phyloP scores from a whole-genome alignment of 108 stramenopile species.

The Nannochloropsis gaditana region DNA sequence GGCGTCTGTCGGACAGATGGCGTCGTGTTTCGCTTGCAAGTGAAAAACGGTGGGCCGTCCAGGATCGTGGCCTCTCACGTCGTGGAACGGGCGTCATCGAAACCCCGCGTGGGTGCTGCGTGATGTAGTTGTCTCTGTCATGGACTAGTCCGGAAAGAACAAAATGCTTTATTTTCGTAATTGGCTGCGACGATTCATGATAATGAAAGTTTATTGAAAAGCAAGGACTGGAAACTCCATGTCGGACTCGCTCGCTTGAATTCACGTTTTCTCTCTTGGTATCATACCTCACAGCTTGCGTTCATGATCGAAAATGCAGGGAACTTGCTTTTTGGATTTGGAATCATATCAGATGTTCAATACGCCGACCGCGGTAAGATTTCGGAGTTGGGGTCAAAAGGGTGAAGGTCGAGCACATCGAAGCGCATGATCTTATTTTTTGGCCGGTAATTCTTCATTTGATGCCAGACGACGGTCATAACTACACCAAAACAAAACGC shows the following conservation, averaged over 20 bases:
- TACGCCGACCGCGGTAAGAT: not conserved
- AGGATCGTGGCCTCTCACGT: not conserved
- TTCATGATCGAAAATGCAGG: not conserved
- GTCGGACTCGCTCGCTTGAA: no score
- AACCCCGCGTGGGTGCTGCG: not conserved
- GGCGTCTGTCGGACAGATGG: not conserved
- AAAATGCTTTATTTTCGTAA: no score
- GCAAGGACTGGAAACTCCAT: no score
- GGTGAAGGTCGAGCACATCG: no score
- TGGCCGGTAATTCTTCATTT: no score
- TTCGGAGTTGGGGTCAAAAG: no score
- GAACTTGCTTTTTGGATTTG: not conserved
- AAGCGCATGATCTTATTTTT: no score
- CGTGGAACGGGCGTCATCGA: not conserved
- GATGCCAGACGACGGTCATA: not conserved
- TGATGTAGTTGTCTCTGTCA: not conserved
- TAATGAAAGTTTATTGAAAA: no score
- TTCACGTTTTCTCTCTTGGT: not conserved
- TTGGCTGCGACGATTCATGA: no score
- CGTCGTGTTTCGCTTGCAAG: not conserved
- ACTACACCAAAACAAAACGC: not conserved
- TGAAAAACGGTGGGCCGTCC: not conserved
- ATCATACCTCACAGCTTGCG: not conserved
- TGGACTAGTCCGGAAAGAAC: no score
- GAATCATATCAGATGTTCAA: conserved; percentile 10